Percentiles rank a stretch among this genome's conserved stretches.
Conservation (phyloP, 108 stramenopile genomes). For the Bacterosira constricta region DNA sequence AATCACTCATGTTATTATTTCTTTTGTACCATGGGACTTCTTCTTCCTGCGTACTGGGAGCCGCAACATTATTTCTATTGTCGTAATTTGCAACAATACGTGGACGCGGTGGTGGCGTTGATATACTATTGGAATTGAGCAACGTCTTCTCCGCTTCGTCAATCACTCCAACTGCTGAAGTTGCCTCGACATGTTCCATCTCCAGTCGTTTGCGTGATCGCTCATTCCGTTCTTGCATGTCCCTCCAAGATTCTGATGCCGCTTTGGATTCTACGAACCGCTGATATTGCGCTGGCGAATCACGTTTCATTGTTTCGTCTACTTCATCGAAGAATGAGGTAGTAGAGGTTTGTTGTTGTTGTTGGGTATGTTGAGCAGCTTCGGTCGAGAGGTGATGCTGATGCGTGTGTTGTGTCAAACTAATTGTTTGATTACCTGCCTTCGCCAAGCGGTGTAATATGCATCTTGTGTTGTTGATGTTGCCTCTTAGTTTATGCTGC, state of each 20-base stretch:
- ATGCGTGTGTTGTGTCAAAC: neutral
- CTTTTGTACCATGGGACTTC: too few species aligned
- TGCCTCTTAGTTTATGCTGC: neutral
- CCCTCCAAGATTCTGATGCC: neutral
- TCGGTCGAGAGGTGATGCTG: neutral
- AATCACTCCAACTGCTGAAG: too few species aligned
- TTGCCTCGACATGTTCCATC: neutral
- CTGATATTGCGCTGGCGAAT: conserved; percentile 36
- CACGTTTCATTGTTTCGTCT: conserved; percentile 35
- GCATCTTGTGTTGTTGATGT: neutral
- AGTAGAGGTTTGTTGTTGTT: neutral
- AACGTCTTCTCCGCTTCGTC: too few species aligned
- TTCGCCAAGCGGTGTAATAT: neutral
- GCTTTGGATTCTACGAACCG: conserved; percentile 17
- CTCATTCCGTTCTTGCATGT: neutral
- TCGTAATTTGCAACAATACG: too few species aligned
- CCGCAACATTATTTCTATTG: too few species aligned
- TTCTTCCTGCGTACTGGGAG: too few species aligned
- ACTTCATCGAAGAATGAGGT: conserved; percentile 33
- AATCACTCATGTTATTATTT: too few species aligned
- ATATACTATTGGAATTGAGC: too few species aligned
- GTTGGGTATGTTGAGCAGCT: neutral
- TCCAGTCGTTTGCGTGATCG: neutral
- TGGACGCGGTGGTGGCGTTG: too few species aligned
- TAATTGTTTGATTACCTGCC: neutral